Evolutionary conservation across 192 early-diverging fungal species (phyloP).

Genomic region (Rhizophagus clarus): DNA sequence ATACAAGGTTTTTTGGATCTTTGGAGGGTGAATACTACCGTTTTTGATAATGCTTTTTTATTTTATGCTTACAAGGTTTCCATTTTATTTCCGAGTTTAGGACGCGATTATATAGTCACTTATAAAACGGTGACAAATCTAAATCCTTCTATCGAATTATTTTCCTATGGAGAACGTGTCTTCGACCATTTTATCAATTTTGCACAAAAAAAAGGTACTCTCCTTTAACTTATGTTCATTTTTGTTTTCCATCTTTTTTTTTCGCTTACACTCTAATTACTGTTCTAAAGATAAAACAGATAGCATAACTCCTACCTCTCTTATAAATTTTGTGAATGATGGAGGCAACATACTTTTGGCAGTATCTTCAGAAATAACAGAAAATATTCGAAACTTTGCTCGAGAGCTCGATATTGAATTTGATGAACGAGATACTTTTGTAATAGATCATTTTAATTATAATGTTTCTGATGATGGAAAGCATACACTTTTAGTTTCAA

Average conservation of each 20-base stretch:
- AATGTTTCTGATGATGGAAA: conserved; percentile 45
- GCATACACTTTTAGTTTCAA: conserved; percentile 55
- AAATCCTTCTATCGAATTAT: conserved; percentile 56
- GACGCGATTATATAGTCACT: conserved; percentile 61
- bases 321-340: conserved; percentile 85
- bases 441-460: conserved; percentile 72
- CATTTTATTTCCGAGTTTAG: conserved; percentile 39
- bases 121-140: conserved; percentile 57
- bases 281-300: conserved; percentile 50
- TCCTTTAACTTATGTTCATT: conserved; percentile 3
- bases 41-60: conserved; percentile 26
- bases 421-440: conserved; percentile 69
- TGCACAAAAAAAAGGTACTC: conserved; percentile 71
- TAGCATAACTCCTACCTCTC: conserved; percentile 50
- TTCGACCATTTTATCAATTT: conserved; percentile 87
- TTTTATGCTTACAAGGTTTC: conserved; percentile 35
- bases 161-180: conserved; percentile 59
- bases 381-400: conserved; percentile 78
- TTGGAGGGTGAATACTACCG: conserved; percentile 48
- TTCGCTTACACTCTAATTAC: not conserved
- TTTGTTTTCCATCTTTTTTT: not conserved
- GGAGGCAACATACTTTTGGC: conserved; percentile 91
- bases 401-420: conserved; percentile 88
- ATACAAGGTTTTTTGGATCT: conserved; percentile 59
- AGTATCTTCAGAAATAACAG: conserved; percentile 63